Base-by-base conservation (phyloP, 2,329 filamentous ascomycete species). In the Rhynchosporium graminicola region DNA sequence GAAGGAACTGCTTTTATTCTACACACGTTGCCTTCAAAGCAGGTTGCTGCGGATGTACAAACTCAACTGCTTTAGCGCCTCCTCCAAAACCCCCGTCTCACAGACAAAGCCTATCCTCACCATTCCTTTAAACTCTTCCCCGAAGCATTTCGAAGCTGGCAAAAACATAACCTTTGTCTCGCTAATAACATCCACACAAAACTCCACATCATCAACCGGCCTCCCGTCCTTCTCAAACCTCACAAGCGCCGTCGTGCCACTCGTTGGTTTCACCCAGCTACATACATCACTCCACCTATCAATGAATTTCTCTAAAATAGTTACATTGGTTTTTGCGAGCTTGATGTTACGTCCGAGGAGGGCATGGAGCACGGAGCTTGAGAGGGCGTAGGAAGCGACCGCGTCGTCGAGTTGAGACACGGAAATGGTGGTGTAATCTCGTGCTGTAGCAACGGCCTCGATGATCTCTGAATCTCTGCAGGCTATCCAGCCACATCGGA, bases 351-450 rank as follows among this genome's bases (percentile, higher is more conserved):
- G 80, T 3, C 77, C 79, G 2, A 91, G 78, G 2, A 92, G 76
- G 10, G 76, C 78, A 65, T 88, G 80, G n/a, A 92, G 83, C 26
- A 88, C 87, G 40, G 80, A 77, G 1, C 83, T 77, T 10, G 84
- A 83, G 7, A 97, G 78, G 0, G 92, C 92, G 71, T 87, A 94
- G 33, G 84, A 83, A 2, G 91, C 92, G 10, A 96, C 80, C 56
- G 84, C 83, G 73, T 96, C 91, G 73, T 96, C 91, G 6, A 97
- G 78, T 71, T 88, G 86, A n/a, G 89, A 90, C 0, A 96, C 91
- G 45, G 88, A 90, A 70, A 96, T 96, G 31, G 90, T 92, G 3
- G 91, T 96, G 78, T 95, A 96, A 74, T 95, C 88, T 46, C 91
- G 81, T 1, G 87, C 87, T 13, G 79, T 76, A 10, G 87, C 85